Evolutionary conservation across 768 basidiomycete species (phyloP).

Genomic region (Collybia sordida): DNA sequence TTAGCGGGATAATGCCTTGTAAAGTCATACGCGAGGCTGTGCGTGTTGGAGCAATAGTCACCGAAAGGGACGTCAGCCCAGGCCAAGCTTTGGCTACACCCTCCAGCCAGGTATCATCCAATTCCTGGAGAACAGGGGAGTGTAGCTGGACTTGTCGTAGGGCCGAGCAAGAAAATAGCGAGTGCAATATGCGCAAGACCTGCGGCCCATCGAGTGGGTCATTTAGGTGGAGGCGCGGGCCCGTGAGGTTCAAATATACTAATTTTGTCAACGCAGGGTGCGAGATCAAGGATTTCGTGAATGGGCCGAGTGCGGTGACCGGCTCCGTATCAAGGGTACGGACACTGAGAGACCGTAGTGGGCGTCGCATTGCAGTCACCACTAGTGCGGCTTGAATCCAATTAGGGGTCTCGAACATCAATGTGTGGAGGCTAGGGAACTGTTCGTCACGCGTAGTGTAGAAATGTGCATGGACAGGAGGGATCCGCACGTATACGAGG

Average conservation of each 20-base stretch:
- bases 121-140: not conserved
- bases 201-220: not conserved
- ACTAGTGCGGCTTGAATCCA: not conserved
- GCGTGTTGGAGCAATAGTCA: not conserved
- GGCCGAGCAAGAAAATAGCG: not conserved
- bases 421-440: not conserved
- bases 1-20: slow-evolving; percentile 3
- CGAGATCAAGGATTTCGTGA: not conserved
- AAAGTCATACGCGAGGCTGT: slow-evolving; percentile 1
- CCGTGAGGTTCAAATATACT: not conserved
- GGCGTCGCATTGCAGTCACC: not conserved
- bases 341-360: not conserved
- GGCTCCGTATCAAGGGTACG: not conserved
- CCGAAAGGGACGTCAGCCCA: not conserved
- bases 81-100: slow-evolving; percentile 7
- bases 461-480: too few relatives aligned
- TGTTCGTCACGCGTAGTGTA: not conserved
- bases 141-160: not conserved
- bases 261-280: not conserved
- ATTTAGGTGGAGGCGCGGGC: too few relatives aligned
- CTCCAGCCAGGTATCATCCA: not conserved
- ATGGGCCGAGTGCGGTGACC: not conserved
- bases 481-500: too few relatives aligned
- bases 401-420: not conserved
- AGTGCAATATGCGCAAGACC: not conserved